These are phyloP conservation scores for Epichloe uncinata DNA, from an alignment of 2,329 filamentous ascomycete species.

Conservation along the genomic window DNA sequence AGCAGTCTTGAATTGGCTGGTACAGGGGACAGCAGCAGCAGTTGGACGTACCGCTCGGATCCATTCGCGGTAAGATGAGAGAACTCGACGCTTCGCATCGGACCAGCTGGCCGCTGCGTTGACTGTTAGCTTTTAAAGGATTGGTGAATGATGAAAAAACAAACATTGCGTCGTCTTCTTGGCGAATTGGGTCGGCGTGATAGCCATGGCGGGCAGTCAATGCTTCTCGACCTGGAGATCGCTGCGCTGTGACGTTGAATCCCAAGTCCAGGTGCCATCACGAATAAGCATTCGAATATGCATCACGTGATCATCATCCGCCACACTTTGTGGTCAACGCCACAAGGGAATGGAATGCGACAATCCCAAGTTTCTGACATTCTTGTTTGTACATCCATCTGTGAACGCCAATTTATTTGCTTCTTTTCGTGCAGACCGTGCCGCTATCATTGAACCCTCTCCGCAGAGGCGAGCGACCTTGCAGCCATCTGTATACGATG, in stretches of 20 bases:
- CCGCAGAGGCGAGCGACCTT: not conserved
- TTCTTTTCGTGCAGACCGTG: not conserved
- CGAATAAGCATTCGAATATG: constrained; percentile 2
- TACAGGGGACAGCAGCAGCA: not conserved
- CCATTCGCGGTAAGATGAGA: constrained; percentile 90
- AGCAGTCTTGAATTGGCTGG: not conserved
- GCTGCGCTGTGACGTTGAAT: constrained; percentile 16
- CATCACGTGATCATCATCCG: constrained; percentile 16
- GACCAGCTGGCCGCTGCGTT: constrained; percentile 68
- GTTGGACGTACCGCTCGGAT: constrained; percentile 70
- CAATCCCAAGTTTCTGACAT: not conserved
- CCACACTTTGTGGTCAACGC: constrained; percentile 3
- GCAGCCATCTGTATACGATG: constrained; percentile 34
- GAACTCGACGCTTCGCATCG: constrained; percentile 77
- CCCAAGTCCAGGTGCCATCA: constrained; percentile 2
- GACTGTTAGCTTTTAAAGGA: constrained; percentile 20
- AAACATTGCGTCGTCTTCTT: constrained; percentile 66
- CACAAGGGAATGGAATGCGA: constrained; percentile 5
- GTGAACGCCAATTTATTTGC: not conserved
- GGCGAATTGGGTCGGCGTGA: constrained; percentile 87
- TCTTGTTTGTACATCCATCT: not conserved
- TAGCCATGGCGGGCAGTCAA: constrained; percentile 53
- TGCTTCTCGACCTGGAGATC: constrained; percentile 18
- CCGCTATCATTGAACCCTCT: not conserved
- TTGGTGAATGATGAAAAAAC: constrained; percentile 18